These are phyloP conservation scores for Spiraea crenata DNA, from an alignment of 331 rosid genomes.

Conservation along the genomic window DNA sequence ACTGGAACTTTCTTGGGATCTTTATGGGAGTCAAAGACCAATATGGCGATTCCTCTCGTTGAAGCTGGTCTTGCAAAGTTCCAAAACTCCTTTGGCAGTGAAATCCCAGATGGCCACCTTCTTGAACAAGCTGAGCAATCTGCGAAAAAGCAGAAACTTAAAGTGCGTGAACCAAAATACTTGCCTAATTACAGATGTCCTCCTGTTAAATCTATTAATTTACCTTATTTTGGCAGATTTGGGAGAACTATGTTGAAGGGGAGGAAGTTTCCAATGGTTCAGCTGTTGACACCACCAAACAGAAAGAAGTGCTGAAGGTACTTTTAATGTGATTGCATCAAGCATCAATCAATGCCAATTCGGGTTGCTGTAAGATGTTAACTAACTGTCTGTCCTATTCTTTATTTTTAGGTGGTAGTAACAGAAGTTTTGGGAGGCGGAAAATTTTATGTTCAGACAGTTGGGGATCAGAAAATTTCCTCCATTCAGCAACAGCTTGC, in stretches of 20 bases:
- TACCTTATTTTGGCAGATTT: slow-evolving; percentile 51
- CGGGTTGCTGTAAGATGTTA: slow-evolving; percentile 19
- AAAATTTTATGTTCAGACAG: slow-evolving; percentile 71
- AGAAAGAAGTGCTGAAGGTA: slow-evolving; percentile 90
- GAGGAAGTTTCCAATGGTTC: slow-evolving; percentile 68
- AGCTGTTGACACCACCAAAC: slow-evolving; percentile 64
- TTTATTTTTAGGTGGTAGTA: slow-evolving; percentile 55
- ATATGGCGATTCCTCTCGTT: slow-evolving; percentile 64
- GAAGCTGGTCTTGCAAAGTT: slow-evolving; percentile 85
- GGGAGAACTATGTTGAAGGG: slow-evolving; percentile 93
- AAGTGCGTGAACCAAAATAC: slow-evolving; percentile 50
- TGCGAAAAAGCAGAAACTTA: slow-evolving; percentile 67
- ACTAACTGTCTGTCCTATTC: slow-evolving; percentile 23
- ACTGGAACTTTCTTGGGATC: slow-evolving; percentile 95
- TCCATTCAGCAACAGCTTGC: slow-evolving; percentile 75
- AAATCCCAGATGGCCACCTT: slow-evolving; percentile 74
- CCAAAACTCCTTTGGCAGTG: slow-evolving; percentile 77
- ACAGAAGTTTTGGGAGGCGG: slow-evolving; percentile 86
- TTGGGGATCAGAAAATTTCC: slow-evolving; percentile 74
- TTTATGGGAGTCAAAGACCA: slow-evolving; percentile 80
- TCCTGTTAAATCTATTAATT: slow-evolving; percentile 27
- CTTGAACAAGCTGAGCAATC: slow-evolving; percentile 81
- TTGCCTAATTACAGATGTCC: neutral
- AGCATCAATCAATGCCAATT: slow-evolving; percentile 14
- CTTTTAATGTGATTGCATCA: slow-evolving; percentile 16